phyloP scores from a whole-genome alignment of 805 yeast species.

The Kuraishia capsulata region DNA sequence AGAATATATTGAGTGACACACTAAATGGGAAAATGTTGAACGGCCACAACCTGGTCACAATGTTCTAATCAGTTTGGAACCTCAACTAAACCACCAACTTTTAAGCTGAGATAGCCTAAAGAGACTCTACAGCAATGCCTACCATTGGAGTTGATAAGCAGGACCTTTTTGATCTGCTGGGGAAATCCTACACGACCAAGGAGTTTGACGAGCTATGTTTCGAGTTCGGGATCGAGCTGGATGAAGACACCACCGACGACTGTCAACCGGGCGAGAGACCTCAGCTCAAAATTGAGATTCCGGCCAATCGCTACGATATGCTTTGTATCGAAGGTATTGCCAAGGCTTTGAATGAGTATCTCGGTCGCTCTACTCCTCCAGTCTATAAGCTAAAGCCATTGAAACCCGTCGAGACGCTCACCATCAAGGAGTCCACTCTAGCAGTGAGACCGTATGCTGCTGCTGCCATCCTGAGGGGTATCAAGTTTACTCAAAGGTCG shows the following conservation, averaged over 20 bases:
- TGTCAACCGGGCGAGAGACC: constrained; percentile 80
- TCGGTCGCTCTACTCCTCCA: constrained; percentile 64
- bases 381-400: constrained; percentile 52
- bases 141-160: constrained; percentile 92
- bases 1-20: no score
- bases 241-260: constrained; percentile 88
- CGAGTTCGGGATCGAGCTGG: constrained; percentile 95
- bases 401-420: constrained; percentile 52
- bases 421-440: constrained; percentile 67
- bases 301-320: constrained; percentile 98
- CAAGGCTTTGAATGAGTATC: constrained; percentile 84
- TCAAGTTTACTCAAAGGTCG: constrained; percentile 71
- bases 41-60: no score
- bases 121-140: no score
- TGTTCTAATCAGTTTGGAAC: no score
- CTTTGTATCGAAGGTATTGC: constrained; percentile 97
- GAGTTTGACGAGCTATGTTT: constrained; percentile 97
- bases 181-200: constrained; percentile 59
- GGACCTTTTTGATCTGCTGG: constrained; percentile 80
- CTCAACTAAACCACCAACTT: no score
- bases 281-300: constrained; percentile 93
- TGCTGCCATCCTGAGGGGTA: constrained; percentile 83
- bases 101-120: no score
- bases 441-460: constrained; percentile 88
- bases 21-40: no score